These are phyloP conservation scores for Tricholoma flavovirens DNA, from an alignment of 768 basidiomycete species.

Conservation along the genomic window DNA sequence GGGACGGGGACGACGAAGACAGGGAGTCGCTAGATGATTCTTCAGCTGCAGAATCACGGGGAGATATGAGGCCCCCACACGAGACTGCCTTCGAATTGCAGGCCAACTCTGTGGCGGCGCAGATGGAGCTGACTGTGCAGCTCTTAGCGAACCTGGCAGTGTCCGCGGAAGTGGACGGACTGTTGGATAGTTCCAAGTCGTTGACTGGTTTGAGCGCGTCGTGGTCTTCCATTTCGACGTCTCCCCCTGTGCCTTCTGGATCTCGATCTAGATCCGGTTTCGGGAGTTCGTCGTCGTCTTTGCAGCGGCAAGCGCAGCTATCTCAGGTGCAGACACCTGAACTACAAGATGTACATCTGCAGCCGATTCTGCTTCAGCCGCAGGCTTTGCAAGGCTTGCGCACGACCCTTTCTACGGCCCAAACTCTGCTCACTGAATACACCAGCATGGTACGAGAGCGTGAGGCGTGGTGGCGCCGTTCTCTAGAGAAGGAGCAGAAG, in stretches of 20 bases:
- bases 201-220: not conserved
- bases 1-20: constrained; percentile 16
- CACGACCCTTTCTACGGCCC: constrained; percentile 49
- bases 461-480: constrained; percentile 73
- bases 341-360: not conserved
- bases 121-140: constrained; percentile 71
- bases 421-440: constrained; percentile 60
- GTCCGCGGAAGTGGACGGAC: constrained; percentile 5
- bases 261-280: not conserved
- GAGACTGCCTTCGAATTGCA: constrained; percentile 55
- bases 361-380: not conserved
- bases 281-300: not conserved
- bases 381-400: constrained; percentile 12
- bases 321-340: not conserved
- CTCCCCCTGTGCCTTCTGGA: not conserved
- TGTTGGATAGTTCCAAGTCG: constrained; percentile 14
- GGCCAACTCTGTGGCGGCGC: constrained; percentile 63
- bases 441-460: constrained; percentile 64
- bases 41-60: constrained; percentile 37
- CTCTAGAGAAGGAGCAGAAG: constrained; percentile 58
- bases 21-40: constrained; percentile 14
- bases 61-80: constrained; percentile 45
- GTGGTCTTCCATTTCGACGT: not conserved
- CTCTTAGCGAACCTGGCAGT: constrained; percentile 48
- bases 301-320: not conserved